Evolutionary conservation across 306 rosid genomes (phyloP).

Genomic region (Dryas drummondii): DNA sequence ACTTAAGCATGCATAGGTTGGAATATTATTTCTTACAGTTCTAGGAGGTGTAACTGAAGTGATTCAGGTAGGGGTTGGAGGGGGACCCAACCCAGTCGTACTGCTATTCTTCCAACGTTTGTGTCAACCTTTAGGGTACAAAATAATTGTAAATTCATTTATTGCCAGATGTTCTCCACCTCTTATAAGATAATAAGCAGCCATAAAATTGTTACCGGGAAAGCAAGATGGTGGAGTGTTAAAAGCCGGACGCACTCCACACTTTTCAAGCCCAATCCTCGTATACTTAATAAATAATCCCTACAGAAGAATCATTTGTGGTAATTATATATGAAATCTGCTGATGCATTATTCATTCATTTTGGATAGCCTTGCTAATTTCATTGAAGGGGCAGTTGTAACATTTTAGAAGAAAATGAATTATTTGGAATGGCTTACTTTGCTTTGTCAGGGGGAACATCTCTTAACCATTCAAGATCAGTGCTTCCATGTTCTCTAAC

Average conservation of each 20-base stretch:
- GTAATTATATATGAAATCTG: conserved; percentile 1
- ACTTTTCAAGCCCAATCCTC: conserved; percentile 90
- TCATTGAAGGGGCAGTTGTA: conserved; percentile 4
- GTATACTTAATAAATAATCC: conserved; percentile 77
- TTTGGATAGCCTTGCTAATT: conserved; percentile 10
- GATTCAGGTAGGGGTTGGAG: conserved; percentile 92
- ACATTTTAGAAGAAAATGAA: conserved; percentile 18
- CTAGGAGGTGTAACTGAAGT: conserved; percentile 85
- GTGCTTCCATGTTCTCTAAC: conserved; percentile 83
- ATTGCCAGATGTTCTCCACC: conserved; percentile 20
- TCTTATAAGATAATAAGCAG: conserved; percentile 13
- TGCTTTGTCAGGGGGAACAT: conserved; percentile 82
- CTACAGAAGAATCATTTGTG: conserved; percentile 41
- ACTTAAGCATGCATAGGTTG: conserved; percentile 1
- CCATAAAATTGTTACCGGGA: conserved; percentile 69
- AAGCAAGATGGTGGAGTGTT: conserved; percentile 92
- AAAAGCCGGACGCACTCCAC: conserved; percentile 94
- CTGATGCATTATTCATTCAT: conserved; percentile 7
- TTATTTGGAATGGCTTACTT: conserved; percentile 53
- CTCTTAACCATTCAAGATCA: conserved; percentile 93
- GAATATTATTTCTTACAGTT: conserved; percentile 54
- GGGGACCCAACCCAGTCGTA: conserved; percentile 98
- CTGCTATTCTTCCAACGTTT: conserved; percentile 98
- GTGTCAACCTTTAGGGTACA: conserved; percentile 80
- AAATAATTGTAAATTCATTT: conserved; percentile 23